These are phyloP conservation scores for Leccinum olivaceopallidum DNA, from an alignment of 768 basidiomycete genomes.

Conservation along the genomic window DNA sequence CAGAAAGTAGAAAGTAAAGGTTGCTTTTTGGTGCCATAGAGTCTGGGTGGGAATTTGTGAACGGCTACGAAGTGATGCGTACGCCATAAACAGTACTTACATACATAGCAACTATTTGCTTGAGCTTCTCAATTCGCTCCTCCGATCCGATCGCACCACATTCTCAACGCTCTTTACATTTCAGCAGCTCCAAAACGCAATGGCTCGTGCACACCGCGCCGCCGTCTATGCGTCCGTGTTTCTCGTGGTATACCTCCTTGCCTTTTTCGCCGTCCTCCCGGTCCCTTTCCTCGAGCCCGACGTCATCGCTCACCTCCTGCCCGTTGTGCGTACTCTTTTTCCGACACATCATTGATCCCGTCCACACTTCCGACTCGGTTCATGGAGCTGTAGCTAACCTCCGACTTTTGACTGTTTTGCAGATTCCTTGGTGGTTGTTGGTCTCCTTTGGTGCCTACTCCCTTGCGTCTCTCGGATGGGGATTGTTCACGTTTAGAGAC, in stretches of 20 bases:
- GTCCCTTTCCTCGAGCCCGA: conserved; percentile 16
- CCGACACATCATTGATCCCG: background rate
- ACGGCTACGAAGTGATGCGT: too few species aligned
- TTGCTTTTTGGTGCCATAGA: too few species aligned
- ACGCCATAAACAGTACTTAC: too few species aligned
- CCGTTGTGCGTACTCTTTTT: conserved; percentile 16
- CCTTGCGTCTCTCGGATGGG: conserved; percentile 75
- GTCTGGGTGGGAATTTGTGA: too few species aligned
- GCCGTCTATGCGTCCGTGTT: conserved; percentile 44
- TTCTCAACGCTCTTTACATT: background rate
- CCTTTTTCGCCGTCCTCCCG: conserved; percentile 15
- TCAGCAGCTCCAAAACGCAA: conserved; percentile 22
- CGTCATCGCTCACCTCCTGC: conserved; percentile 6
- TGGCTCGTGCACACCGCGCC: conserved; percentile 65
- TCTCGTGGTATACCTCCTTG: conserved; percentile 53
- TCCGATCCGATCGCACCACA: background rate
- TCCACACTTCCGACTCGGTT: background rate
- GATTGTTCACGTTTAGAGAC: conserved; percentile 70
- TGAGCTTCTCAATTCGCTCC: too few species aligned
- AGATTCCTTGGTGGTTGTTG: conserved; percentile 85
- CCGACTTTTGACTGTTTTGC: background rate
- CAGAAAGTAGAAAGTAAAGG: too few species aligned
- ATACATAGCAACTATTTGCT: too few species aligned
- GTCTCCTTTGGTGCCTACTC: conserved; percentile 81
- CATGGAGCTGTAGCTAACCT: background rate